Percentiles rank a stretch among this genome's conserved stretches.
phyloP scores from a whole-genome alignment of 1,284 basidiomycete species.

The Athelia psychrophila region DNA sequence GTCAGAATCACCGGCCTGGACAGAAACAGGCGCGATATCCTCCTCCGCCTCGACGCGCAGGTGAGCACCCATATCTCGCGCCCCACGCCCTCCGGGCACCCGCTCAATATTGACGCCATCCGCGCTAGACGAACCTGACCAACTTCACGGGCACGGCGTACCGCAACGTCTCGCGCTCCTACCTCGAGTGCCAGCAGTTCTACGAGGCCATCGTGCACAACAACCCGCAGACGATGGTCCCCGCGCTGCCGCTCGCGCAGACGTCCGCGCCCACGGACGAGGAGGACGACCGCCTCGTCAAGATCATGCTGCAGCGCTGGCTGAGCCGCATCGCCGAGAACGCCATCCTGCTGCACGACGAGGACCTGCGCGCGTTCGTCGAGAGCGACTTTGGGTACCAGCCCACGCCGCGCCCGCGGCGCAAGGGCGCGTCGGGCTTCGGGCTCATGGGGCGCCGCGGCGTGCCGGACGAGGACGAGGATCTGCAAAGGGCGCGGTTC shows the following conservation, averaged over 20 bases:
- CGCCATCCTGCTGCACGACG: constrained; percentile 80
- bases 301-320: constrained; percentile 92
- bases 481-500: constrained; percentile 83
- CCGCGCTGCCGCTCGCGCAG: constrained; percentile 87
- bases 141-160: constrained; percentile 89
- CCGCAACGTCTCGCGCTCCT: constrained; percentile 88
- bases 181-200: constrained; percentile 89
- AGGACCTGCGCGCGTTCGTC: constrained; percentile 89
- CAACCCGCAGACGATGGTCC: constrained; percentile 89
- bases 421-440: constrained; percentile 68
- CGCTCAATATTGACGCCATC: background rate
- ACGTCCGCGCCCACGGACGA: constrained; percentile 94
- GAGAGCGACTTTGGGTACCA: constrained; percentile 96
- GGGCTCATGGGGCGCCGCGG: constrained; percentile 59
- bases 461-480: constrained; percentile 83
- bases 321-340: constrained; percentile 88
- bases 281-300: constrained; percentile 92
- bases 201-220: constrained; percentile 81
- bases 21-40: constrained; percentile 88
- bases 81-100: background rate
- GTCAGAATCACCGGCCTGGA: constrained; percentile 88
- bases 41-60: constrained; percentile 91
- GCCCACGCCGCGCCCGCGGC: constrained; percentile 71
- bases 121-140: constrained; percentile 80
- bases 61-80: constrained; percentile 48